These are phyloP conservation scores for Arthrobotrys megalospora DNA, from an alignment of 2,329 filamentous ascomycete genomes.

Conservation along the genomic window DNA sequence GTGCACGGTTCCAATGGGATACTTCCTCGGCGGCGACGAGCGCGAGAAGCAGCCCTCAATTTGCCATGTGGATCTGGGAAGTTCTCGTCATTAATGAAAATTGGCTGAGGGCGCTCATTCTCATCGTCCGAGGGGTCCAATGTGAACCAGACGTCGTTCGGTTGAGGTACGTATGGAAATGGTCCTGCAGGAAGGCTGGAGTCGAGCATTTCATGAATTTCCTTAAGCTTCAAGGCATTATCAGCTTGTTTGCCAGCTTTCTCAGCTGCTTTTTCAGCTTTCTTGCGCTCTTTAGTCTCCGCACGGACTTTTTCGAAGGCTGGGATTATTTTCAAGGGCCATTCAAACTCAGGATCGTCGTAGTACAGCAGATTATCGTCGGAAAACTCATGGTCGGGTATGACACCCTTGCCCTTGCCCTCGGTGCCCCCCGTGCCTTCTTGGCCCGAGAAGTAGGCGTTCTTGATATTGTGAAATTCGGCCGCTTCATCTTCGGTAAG, in stretches of 20 bases:
- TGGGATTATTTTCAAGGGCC: conserved; percentile 14
- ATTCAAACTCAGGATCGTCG: conserved; percentile 7
- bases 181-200: background rate
- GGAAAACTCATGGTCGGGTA: background rate
- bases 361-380: background rate
- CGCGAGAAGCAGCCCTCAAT: no score
- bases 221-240: background rate
- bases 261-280: background rate
- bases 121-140: no score
- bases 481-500: conserved; percentile 26
- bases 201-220: background rate
- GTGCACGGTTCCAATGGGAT: no score
- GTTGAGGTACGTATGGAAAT: no score
- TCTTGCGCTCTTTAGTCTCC: conserved; percentile 5
- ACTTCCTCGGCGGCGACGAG: no score
- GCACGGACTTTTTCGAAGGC: background rate
- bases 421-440: background rate
- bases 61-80: no score
- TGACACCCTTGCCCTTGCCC: background rate
- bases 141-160: no score
- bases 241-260: conserved; percentile 1
- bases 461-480: conserved; percentile 5
- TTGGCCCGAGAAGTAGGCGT: background rate
- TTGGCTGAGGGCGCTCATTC: no score
- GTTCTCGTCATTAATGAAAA: no score